A percentile compares a stretch with the other conserved stretches of the same genome.
Conservation (phyloP, 2,329 filamentous ascomycete genomes). For the Ploettnerulaceae sp. region DNA sequence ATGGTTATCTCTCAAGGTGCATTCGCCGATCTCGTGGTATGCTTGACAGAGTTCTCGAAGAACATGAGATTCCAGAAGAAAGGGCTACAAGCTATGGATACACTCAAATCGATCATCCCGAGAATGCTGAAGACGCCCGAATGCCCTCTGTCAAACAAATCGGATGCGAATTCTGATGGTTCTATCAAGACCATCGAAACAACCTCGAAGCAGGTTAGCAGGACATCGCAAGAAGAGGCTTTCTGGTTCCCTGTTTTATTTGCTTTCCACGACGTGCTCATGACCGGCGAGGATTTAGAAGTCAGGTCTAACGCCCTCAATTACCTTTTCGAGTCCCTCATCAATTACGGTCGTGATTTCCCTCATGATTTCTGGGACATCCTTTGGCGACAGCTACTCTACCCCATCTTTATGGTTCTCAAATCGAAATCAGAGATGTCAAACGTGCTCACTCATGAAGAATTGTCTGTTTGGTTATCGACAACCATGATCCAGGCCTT, state of each 20-base stretch:
- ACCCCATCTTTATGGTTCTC: conserved; percentile 97
- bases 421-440: conserved; percentile 95
- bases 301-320: conserved; percentile 86
- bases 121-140: conserved; percentile 95
- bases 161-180: conserved; percentile 37
- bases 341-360: conserved; percentile 86
- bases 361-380: conserved; percentile 97
- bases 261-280: conserved; percentile 96
- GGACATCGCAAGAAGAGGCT: conserved; percentile 89
- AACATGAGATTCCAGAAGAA: conserved; percentile 99
- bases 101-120: conserved; percentile 86
- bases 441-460: conserved; percentile 91
- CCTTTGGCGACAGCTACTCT: conserved; percentile 91
- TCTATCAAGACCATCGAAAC: conserved; percentile 35
- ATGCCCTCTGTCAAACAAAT: conserved; percentile 75
- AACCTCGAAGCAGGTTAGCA: conserved; percentile 56
- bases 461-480: conserved; percentile 95
- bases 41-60: conserved; percentile 96
- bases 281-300: conserved; percentile 98
- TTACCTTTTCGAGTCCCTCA: conserved; percentile 92
- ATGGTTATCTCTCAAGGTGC: conserved; percentile 95
- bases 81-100: conserved; percentile 91
- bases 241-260: conserved; percentile 99
- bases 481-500: conserved; percentile 99
- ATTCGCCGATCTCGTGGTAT: conserved; percentile 94